Evolutionary conservation across 805 yeast genomes (phyloP).

Genomic region (Spathaspora passalidarum): DNA sequence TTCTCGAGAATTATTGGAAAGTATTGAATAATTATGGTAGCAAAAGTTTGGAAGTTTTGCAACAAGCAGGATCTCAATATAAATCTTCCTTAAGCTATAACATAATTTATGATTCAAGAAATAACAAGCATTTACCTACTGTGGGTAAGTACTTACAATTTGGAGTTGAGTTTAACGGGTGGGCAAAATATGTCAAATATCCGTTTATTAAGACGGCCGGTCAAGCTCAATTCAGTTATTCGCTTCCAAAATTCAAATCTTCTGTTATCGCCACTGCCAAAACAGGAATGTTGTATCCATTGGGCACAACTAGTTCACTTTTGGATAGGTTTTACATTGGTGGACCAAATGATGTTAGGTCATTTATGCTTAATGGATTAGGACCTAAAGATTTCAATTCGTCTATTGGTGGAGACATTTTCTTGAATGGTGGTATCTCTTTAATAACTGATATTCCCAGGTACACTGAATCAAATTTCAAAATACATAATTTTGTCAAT

Average conservation of each 20-base stretch:
- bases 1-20: conserved; percentile 43
- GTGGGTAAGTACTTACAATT: conserved; percentile 35
- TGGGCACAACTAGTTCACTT: conserved; percentile 23
- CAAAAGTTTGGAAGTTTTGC: conserved; percentile 26
- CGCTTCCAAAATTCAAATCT: conserved; percentile 13
- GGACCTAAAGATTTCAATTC: conserved; percentile 53
- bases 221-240: conserved; percentile 37
- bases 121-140: conserved; percentile 41
- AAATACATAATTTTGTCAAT: conserved; percentile 47
- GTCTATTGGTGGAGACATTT: conserved; percentile 52
- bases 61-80: conserved; percentile 44
- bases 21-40: conserved; percentile 28
- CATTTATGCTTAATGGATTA: conserved; percentile 49
- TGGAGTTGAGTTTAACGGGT: conserved; percentile 36
- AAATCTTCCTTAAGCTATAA: conserved; percentile 44
- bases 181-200: conserved; percentile 21
- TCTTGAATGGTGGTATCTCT: conserved; percentile 45
- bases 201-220: conserved; percentile 40
- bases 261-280: conserved; percentile 28
- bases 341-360: conserved; percentile 59
- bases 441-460: conserved; percentile 43
- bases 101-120: conserved; percentile 42
- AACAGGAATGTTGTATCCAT: conserved; percentile 29
- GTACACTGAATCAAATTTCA: conserved; percentile 43
- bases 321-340: conserved; percentile 55